Conservation (phyloP, 768 basidiomycete genomes). For the Leccinum disarticulatum region DNA sequence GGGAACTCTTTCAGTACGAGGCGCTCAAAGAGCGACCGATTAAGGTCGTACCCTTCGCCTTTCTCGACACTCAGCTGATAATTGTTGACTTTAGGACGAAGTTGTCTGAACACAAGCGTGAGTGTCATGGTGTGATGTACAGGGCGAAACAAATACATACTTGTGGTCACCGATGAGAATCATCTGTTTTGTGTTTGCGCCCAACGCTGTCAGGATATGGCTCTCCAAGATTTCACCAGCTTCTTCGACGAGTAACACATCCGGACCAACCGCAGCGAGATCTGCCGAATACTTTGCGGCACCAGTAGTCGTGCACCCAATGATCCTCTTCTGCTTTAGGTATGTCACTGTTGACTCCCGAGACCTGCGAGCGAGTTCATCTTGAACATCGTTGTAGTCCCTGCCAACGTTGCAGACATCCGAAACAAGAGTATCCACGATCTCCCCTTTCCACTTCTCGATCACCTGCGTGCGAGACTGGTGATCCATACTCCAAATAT, state of each 20-base stretch:
- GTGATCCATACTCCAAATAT: slow-evolving; percentile 41
- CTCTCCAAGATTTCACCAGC: slow-evolving; percentile 74
- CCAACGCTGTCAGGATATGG: slow-evolving; percentile 63
- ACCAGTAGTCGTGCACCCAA: slow-evolving; percentile 70
- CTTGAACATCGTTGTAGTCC: slow-evolving; percentile 43
- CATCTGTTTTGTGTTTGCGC: slow-evolving; percentile 47
- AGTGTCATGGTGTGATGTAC: not conserved
- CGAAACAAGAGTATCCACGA: slow-evolving; percentile 35
- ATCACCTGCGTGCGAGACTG: slow-evolving; percentile 29
- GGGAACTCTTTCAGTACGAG: slow-evolving; percentile 63
- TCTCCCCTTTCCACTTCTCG: slow-evolving; percentile 37
- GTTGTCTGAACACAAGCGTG: slow-evolving; percentile 44
- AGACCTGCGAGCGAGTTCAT: slow-evolving; percentile 37
- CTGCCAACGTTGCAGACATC: slow-evolving; percentile 35
- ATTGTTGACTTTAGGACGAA: slow-evolving; percentile 71
- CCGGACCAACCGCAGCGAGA: slow-evolving; percentile 47
- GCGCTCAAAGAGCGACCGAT: slow-evolving; percentile 68
- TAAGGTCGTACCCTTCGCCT: slow-evolving; percentile 66
- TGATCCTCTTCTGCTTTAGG: slow-evolving; percentile 51
- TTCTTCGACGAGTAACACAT: slow-evolving; percentile 67
- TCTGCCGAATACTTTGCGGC: slow-evolving; percentile 59
- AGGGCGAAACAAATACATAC: slow-evolving; percentile 32
- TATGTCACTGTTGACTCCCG: slow-evolving; percentile 35
- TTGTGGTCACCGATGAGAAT: slow-evolving; percentile 76
- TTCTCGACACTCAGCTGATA: slow-evolving; percentile 69